These are phyloP conservation scores for Leishmania tropica DNA, from an alignment of 208 protist genomes.

Conservation along the genomic window DNA sequence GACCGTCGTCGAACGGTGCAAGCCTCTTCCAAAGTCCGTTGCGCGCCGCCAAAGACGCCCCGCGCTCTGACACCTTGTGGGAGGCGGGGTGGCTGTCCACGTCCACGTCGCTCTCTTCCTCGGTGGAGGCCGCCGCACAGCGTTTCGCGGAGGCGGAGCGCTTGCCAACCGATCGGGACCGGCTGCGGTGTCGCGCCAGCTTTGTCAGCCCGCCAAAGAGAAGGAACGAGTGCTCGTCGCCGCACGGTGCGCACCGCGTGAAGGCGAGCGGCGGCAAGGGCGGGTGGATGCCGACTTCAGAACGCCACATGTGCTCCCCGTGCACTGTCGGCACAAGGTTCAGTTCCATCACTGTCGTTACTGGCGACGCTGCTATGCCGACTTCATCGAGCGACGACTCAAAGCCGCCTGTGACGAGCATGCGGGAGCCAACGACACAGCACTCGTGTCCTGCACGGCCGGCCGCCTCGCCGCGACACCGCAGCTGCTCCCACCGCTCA, in stretches of 20 bases:
- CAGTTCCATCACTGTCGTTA: slow-evolving; percentile 50
- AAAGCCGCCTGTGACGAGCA: slow-evolving; percentile 80
- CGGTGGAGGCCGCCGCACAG: background rate
- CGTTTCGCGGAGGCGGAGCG: slow-evolving; percentile 14
- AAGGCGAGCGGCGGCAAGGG: slow-evolving; percentile 72
- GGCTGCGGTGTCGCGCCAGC: slow-evolving; percentile 14
- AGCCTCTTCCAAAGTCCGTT: slow-evolving; percentile 33
- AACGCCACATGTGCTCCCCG: slow-evolving; percentile 62
- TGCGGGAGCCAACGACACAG: slow-evolving; percentile 70
- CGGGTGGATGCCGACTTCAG: slow-evolving; percentile 30
- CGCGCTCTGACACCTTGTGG: background rate
- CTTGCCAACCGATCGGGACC: slow-evolving; percentile 6
- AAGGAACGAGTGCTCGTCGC: slow-evolving; percentile 77
- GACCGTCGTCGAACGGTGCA: slow-evolving; percentile 55
- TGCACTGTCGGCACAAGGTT: slow-evolving; percentile 61
- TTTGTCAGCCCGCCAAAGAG: slow-evolving; percentile 74
- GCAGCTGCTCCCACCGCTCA: slow-evolving; percentile 76
- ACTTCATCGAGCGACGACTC: slow-evolving; percentile 54
- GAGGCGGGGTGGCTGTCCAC: background rate
- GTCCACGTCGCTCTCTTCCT: slow-evolving; percentile 9
- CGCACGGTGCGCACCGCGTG: slow-evolving; percentile 58
- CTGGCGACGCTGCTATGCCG: slow-evolving; percentile 5
- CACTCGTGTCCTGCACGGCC: slow-evolving; percentile 68
- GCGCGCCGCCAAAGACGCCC: background rate
- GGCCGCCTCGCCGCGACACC: slow-evolving; percentile 32